phyloP scores from a whole-genome alignment of 345 rosid species.

The Eucalyptus tenuipes region DNA sequence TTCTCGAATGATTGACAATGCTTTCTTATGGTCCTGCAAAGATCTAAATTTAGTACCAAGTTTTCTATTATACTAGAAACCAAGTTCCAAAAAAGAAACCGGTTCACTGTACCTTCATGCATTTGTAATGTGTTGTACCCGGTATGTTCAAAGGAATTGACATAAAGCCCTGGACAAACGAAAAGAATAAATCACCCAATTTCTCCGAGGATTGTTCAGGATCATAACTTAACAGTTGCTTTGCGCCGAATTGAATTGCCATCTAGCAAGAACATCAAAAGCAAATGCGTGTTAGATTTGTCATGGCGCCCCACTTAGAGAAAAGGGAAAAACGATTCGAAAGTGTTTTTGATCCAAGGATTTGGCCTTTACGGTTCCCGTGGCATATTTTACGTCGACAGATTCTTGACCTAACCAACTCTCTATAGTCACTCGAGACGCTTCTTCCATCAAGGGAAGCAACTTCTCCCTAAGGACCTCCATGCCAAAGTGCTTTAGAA shows the following conservation, averaged over 20 bases:
- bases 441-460: slow-evolving; percentile 3
- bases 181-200: not conserved
- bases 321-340: not conserved
- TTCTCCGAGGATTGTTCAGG: not conserved
- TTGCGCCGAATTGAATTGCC: slow-evolving; percentile 4
- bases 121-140: slow-evolving; percentile 17
- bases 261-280: not conserved
- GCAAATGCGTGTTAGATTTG: not conserved
- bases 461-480: slow-evolving; percentile 1
- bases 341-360: not conserved
- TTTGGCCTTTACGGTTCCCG: not conserved
- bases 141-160: slow-evolving; percentile 26
- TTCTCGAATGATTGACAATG: not conserved
- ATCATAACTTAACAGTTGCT: slow-evolving; percentile 7
- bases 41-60: not conserved
- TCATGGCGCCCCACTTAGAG: not conserved
- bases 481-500: slow-evolving; percentile 2
- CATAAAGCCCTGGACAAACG: not conserved
- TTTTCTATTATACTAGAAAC: not conserved
- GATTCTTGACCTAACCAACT: not conserved
- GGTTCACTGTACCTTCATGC: slow-evolving; percentile 11
- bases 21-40: not conserved
- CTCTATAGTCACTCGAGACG: not conserved
- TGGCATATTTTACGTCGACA: not conserved
- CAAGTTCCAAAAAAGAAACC: not conserved